Evolutionary conservation across 306 rosid species (phyloP), one percentile per base, ranked within the genome.

Genomic region (Quercus rubra): DNA sequence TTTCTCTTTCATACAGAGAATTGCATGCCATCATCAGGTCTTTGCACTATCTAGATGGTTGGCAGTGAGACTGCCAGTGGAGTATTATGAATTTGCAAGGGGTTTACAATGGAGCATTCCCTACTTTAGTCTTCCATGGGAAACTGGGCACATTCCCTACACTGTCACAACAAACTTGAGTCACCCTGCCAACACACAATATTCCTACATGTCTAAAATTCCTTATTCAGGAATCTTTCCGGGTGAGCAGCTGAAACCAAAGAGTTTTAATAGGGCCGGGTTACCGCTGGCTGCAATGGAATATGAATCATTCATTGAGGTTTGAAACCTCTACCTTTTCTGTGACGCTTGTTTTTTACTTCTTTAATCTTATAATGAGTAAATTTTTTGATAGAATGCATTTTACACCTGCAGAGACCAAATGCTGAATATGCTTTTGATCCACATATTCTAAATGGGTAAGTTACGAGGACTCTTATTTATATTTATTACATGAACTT

Each of bases 21-120:
- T 88, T 77, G 77, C 89, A 82, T 81, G 91, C 85, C 93, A 92
- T 81, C 87, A 92, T 83, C 98, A 94, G 86, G 85, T 92, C 64
- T 94, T 88, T 67, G 97, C 97, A 61, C 79, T 94, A 66, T 86
- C 93, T 46, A 88, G 93, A 86, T 94, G 97, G 97, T 77, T 92
- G 85, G 70, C 90, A 28, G 95, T 84, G 74, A 85, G 84, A 61
- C 78, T 92, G 80, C 98, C 98, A 5, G 89, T 92, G 38, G 91
- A 92, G 79, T 92, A 88, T 78, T 87, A 87, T 74, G 98, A 92
- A 86, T 85, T 94, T 72, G 63, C 92, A 20, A 88, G 86, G 81
- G 89, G 85, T 76, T 81, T 94, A 73, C 88, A 66, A 79, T 94
- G 98, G 98, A 91, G 92, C 74, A 85, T 92, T 70, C 98, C 97